Evolutionary conservation across 2,329 filamentous ascomycete species (phyloP), one percentile per base, ranked within the genome.

Genomic region (Berkeleyomyces basicola): DNA sequence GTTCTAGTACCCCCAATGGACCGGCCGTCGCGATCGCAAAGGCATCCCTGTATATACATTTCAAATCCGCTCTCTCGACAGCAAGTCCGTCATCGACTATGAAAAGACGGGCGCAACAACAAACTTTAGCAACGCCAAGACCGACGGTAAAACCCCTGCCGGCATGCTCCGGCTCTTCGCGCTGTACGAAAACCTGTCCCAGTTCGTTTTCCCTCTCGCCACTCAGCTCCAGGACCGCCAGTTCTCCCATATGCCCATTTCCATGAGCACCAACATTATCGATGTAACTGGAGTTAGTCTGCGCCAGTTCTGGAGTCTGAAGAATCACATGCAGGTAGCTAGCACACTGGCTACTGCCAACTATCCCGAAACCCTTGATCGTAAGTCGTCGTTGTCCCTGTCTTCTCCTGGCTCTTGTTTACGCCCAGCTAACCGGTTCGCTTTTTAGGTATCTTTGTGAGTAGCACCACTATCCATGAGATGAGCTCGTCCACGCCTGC

Each of bases 231-330:
- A 77, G 55, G 82, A 89, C 68, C 82, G 91, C 69, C 82, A 85
- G 6, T 77, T 88, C 71, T 80, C 86, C 3, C 82, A 85, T 66
- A 90, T 88, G n/a, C 92, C 92, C 5, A 90, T 96, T 68, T 92
- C 90, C 46, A 85, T 93, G 68, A 91, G 87, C 70, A 96, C 88
- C 69, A 96, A 96, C 74, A 95, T 97, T 68, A 90, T 96, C 64
- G 92, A 97, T 72, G 90, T 97, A 66, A 87, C 84, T 14, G 85
- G 86, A 11, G 91, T 96, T 36, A 89, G 89, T 4, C 73, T 97
- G 72, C 90, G 88, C 76, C 90, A 95, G 76, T 96, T 96, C 72
- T 96, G 92, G 92, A 95, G 95, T 74, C 75, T 97, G 66, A 93
- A 95, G 77, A 77, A 76, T 33, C 92, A 96, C 73, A 95, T 97